Evolutionary conservation across 192 early-diverging fungal species (phyloP).

Genomic region (Coemansia sp.): DNA sequence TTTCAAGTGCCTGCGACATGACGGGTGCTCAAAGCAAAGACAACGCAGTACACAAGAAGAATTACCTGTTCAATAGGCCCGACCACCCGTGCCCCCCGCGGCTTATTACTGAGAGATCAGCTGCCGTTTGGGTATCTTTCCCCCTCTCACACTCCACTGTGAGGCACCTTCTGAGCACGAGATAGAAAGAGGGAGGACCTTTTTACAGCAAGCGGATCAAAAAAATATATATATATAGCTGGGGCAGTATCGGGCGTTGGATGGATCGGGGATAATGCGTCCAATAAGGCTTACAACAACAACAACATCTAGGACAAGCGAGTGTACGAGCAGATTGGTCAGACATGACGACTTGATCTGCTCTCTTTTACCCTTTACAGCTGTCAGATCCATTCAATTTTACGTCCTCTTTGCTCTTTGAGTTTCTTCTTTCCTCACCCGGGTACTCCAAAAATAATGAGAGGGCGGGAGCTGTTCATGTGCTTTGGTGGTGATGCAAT

Average conservation of each 20-base stretch:
- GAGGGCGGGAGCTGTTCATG: background rate
- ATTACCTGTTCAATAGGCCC: constrained; percentile 4
- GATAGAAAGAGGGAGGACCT: background rate
- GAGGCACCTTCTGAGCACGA: constrained; percentile 3
- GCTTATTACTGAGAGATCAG: constrained; percentile 12
- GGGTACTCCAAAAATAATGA: background rate
- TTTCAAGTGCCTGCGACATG: background rate
- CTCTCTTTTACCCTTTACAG: background rate
- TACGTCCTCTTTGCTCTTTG: constrained; percentile 3
- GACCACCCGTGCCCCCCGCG: background rate
- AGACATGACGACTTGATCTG: constrained; percentile 1
- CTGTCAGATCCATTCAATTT: constrained; percentile 1
- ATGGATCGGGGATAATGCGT: constrained; percentile 9
- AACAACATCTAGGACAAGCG: background rate
- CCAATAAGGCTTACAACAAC: background rate
- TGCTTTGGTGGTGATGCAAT: constrained; percentile 6
- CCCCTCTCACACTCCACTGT: background rate
- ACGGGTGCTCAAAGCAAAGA: background rate
- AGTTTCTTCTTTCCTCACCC: background rate
- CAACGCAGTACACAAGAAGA: constrained; percentile 3
- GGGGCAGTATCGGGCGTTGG: background rate
- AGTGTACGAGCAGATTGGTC: background rate
- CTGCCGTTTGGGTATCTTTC: background rate
- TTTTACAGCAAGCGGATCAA: constrained; percentile 2
- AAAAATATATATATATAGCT: background rate